Evolutionary conservation across 2,329 filamentous ascomycete species (phyloP), one percentile per base, ranked within the genome.

Genomic region (Scedosporium dehoogii): DNA sequence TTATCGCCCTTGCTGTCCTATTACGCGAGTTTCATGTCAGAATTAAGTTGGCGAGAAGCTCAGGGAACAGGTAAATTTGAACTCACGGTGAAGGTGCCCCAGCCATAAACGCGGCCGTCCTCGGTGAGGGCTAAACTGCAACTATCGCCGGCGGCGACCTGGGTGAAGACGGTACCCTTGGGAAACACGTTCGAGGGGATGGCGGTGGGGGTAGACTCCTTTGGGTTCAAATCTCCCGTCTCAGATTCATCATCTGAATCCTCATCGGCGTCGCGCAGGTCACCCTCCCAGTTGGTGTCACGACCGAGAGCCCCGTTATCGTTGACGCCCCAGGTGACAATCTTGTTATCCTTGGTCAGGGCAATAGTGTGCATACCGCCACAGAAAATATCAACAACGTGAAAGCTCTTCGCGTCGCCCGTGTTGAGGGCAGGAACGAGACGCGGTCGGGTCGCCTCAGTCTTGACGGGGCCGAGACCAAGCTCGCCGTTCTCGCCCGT

Each of bases 321-420:
- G 71, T 94, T 94, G 68, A 94, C 90, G 61, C 91, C 91, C 91
- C 91, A 96, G 29, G 89, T 92, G 61, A 91, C 77, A 67, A 96
- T 89, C 75, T 86, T 87, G 78, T 92, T 91, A 73, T 93, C 88
- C 67, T 86, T 82, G 59, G 91, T 93, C 60, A 94, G 76, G 3
- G 87, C 90, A 65, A 89, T 79, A 60, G 82, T 86, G 75, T 96
- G 91, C 90, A 96, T 93, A 63, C 90, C 90, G 64, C 91, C 91
- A 64, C 87, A 86, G 59, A 89, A 86, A 63, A 96, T 75, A 73
- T 90, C 85, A 2, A 94, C 89, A 42, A 94, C 83, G 41, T 89
- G 90, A 33, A 91, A 79, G 7, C 87, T 86, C 63, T 85, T 84
- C 69, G 74, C 71, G 4, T 70, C 69, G 12, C 76, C 71, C 61